Evolutionary conservation across 2,329 filamentous ascomycete genomes (phyloP).

Genomic region (Talaromyces sp.): DNA sequence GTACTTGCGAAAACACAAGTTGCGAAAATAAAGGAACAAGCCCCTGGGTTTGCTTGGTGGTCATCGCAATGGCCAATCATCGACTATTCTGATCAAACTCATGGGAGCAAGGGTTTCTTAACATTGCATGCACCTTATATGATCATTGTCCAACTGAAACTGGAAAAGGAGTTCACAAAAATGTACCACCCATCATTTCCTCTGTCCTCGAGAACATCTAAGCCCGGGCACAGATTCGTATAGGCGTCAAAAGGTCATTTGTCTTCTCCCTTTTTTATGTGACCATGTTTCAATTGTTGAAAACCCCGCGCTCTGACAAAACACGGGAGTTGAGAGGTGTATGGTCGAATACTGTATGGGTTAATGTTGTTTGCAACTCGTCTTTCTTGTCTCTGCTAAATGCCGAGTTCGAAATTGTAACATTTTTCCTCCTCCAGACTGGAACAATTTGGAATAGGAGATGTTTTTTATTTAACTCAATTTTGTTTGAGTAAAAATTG

Average conservation of each 20-base stretch:
- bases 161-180: neutral
- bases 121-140: neutral
- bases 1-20: neutral
- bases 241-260: neutral
- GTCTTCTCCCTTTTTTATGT: neutral
- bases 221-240: neutral
- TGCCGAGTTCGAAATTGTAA: neutral
- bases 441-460: neutral
- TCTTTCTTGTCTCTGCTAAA: neutral
- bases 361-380: neutral
- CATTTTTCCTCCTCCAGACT: neutral
- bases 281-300: neutral
- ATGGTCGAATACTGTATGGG: neutral
- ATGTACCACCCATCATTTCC: neutral
- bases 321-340: neutral
- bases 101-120: neutral
- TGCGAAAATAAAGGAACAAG: neutral
- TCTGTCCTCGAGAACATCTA: neutral
- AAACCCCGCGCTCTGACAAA: neutral
- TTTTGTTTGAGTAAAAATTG: neutral
- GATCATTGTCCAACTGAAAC: neutral
- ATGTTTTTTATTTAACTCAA: neutral
- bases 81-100: neutral
- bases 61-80: neutral
- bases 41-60: neutral